A percentile compares a stretch with the other conserved stretches of the same genome.
phyloP scores from a whole-genome alignment of 306 rosid genomes.

The Fragaria ananassa region DNA sequence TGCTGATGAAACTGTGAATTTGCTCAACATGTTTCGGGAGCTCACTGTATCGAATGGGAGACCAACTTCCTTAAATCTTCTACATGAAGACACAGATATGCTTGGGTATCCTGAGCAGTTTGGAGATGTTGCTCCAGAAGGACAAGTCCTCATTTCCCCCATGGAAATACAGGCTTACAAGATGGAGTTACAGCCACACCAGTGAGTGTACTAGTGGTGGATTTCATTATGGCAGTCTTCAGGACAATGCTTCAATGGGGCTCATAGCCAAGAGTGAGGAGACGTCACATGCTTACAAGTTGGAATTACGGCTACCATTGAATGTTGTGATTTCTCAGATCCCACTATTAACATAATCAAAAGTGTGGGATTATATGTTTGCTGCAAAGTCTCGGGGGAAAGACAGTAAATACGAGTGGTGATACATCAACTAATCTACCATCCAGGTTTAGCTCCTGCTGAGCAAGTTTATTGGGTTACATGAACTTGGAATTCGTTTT shows the following conservation, averaged over 20 bases:
- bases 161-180: constrained; percentile 95
- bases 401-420: not conserved
- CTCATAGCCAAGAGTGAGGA: not conserved
- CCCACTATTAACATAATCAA: constrained; percentile 4
- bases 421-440: constrained; percentile 4
- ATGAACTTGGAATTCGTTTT: constrained; percentile 14
- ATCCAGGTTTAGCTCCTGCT: constrained; percentile 18
- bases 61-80: constrained; percentile 77
- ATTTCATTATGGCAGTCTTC: constrained; percentile 8
- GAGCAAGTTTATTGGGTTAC: constrained; percentile 17
- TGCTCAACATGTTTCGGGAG: constrained; percentile 63
- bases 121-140: constrained; percentile 63
- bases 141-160: constrained; percentile 64
- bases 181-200: constrained; percentile 56
- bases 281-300: constrained; percentile 55
- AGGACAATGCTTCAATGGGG: constrained; percentile 25
- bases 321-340: constrained; percentile 2
- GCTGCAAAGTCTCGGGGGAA: constrained; percentile 26
- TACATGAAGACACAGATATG: constrained; percentile 77
- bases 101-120: constrained; percentile 66
- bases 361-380: not conserved
- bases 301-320: constrained; percentile 45
- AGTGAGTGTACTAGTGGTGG: constrained; percentile 14
- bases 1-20: constrained; percentile 61
- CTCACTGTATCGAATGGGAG: constrained; percentile 50